These are phyloP conservation scores for Debaryomyces coudertii DNA, from an alignment of 1,139 yeast genomes.

Conservation along the genomic window DNA sequence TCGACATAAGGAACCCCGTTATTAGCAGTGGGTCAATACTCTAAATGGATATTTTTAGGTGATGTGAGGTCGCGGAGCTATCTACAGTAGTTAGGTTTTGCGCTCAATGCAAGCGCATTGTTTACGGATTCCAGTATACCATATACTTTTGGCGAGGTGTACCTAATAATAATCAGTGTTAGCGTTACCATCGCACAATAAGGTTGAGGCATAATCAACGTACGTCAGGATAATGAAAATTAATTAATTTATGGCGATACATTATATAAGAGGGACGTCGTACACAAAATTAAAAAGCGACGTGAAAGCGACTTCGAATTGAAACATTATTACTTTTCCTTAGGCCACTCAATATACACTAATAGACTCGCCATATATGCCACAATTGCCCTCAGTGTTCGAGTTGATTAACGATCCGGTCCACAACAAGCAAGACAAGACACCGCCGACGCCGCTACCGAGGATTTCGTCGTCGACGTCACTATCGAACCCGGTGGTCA, in stretches of 20 bases:
- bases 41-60: background rate
- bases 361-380: constrained; percentile 15
- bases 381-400: constrained; percentile 26
- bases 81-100: background rate
- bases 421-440: constrained; percentile 11
- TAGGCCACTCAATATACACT: background rate
- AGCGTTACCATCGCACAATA: constrained; percentile 1
- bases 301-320: background rate
- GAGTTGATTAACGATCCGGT: constrained; percentile 18
- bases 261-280: constrained; percentile 3
- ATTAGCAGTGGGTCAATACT: background rate
- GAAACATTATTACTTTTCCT: background rate
- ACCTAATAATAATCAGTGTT: constrained; percentile 5
- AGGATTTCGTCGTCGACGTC: constrained; percentile 7
- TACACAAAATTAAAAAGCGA: constrained; percentile 1
- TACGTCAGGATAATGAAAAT: constrained; percentile 3
- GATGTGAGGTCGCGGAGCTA: background rate
- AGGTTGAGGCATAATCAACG: constrained; percentile 6
- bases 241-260: background rate
- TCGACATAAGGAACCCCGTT: background rate
- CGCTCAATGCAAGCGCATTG: constrained; percentile 3
- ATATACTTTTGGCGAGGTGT: constrained; percentile 7
- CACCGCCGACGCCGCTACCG: constrained; percentile 11
- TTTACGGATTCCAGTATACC: background rate
- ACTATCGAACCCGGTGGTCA: constrained; percentile 3